Conservation (phyloP, 805 yeast species). For the Zygosaccharomyces bailii region DNA sequence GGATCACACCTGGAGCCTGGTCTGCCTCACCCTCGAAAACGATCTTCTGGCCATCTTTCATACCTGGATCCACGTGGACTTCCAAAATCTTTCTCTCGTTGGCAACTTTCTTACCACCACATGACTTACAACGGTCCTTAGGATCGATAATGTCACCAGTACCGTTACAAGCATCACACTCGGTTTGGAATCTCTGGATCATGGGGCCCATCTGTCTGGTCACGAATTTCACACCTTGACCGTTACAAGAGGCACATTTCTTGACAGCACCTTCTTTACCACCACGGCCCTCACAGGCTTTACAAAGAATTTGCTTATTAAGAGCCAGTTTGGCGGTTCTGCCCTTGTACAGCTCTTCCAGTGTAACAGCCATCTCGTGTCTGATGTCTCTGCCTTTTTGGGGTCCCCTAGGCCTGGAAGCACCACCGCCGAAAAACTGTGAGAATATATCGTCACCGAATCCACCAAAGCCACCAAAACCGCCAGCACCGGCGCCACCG, state of each 20-base stretch:
- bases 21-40: slow-evolving; percentile 96
- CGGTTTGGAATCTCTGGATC: slow-evolving; percentile 96
- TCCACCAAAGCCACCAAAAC: slow-evolving; percentile 48
- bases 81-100: slow-evolving; percentile 89
- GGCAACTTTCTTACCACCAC: slow-evolving; percentile 85
- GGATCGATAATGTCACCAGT: slow-evolving; percentile 84
- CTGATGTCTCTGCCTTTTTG: slow-evolving; percentile 86
- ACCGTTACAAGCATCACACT: slow-evolving; percentile 90
- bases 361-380: slow-evolving; percentile 77
- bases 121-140: slow-evolving; percentile 80
- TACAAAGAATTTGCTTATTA: slow-evolving; percentile 87
- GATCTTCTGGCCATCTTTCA: slow-evolving; percentile 89
- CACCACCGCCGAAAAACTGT: slow-evolving; percentile 77
- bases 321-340: slow-evolving; percentile 90
- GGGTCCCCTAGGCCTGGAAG: slow-evolving; percentile 76
- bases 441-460: slow-evolving; percentile 41
- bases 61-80: slow-evolving; percentile 95
- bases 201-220: slow-evolving; percentile 99
- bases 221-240: slow-evolving; percentile 85
- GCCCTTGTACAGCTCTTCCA: slow-evolving; percentile 93
- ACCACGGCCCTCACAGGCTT: slow-evolving; percentile 89
- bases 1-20: slow-evolving; percentile 89
- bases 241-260: slow-evolving; percentile 83
- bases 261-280: slow-evolving; percentile 90
- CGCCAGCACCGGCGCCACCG: slow-evolving; percentile 75